Percentiles rank a stretch among this genome's conserved stretches.
Conservation (phyloP, 129 eudicot genomes). For the Sambucus nigra region DNA sequence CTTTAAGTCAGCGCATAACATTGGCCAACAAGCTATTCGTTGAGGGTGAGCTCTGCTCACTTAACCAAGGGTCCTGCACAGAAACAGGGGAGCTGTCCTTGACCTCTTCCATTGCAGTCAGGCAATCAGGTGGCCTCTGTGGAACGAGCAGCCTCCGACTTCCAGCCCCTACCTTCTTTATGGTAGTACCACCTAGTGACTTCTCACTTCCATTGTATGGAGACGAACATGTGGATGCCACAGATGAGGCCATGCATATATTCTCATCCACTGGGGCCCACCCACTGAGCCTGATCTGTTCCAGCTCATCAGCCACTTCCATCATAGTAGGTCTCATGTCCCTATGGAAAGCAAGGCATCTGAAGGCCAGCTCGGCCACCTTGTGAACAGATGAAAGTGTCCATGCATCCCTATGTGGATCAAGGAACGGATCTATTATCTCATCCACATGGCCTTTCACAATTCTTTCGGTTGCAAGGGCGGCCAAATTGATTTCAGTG, state of each 20-base stretch:
- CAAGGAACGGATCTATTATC: conserved; percentile 66
- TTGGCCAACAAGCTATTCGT: conserved; percentile 56
- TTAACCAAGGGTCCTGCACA: conserved; percentile 56
- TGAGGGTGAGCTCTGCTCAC: conserved; percentile 75
- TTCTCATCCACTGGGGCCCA: conserved; percentile 60
- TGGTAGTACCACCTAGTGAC: conserved; percentile 22
- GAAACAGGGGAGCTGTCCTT: conserved; percentile 61
- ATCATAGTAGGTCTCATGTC: conserved; percentile 94
- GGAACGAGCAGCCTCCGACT: conserved; percentile 49
- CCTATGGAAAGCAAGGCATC: conserved; percentile 87
- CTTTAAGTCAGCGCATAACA: conserved; percentile 23
- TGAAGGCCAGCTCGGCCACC: conserved; percentile 90
- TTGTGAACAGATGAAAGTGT: conserved; percentile 67
- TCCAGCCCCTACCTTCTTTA: conserved; percentile 32
- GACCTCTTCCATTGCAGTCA: conserved; percentile 31
- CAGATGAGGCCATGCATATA: conserved; percentile 44
- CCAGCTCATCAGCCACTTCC: conserved; percentile 89
- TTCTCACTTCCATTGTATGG: conserved; percentile 51
- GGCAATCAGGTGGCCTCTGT: conserved; percentile 24
- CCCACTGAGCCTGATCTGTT: conserved; percentile 53
- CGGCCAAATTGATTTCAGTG: conserved; percentile 77
- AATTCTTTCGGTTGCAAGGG: conserved; percentile 69
- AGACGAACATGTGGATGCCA: conserved; percentile 61
- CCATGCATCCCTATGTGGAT: conserved; percentile 82
- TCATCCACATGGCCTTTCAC: conserved; percentile 75